These are phyloP conservation scores for Piloderma croceum DNA, from an alignment of 768 basidiomycete species.

Conservation along the genomic window DNA sequence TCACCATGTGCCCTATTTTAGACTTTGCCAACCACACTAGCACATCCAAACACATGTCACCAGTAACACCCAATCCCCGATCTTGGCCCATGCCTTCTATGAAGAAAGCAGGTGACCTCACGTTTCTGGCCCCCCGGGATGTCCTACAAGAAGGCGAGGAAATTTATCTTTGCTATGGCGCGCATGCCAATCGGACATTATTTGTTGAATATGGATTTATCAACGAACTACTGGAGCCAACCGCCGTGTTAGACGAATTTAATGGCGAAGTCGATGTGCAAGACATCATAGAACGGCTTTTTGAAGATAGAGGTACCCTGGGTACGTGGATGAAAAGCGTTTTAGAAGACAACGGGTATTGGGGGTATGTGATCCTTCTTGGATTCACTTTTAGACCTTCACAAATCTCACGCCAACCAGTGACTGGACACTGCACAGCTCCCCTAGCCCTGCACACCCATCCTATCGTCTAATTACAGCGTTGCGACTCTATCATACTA, in stretches of 20 bases:
- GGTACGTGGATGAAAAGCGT: slow-evolving; percentile 47
- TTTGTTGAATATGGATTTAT: slow-evolving; percentile 93
- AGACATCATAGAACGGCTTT: slow-evolving; percentile 43
- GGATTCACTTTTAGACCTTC: slow-evolving; percentile 7
- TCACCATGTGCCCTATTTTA: slow-evolving; percentile 83
- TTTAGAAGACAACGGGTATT: slow-evolving; percentile 66
- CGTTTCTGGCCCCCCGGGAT: slow-evolving; percentile 44
- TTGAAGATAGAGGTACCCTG: slow-evolving; percentile 37
- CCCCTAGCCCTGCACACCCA: slow-evolving; percentile 59
- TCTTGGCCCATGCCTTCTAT: slow-evolving; percentile 33
- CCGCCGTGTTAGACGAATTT: slow-evolving; percentile 20
- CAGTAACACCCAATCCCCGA: slow-evolving; percentile 31
- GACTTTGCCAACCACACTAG: slow-evolving; percentile 85
- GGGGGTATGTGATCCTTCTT: too few relatives aligned
- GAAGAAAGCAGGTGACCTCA: slow-evolving; percentile 40
- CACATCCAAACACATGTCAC: slow-evolving; percentile 37
- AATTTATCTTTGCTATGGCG: slow-evolving; percentile 73
- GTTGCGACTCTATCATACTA: slow-evolving; percentile 58
- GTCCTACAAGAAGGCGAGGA: slow-evolving; percentile 47
- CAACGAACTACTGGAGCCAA: slow-evolving; percentile 28
- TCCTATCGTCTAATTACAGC: slow-evolving; percentile 76
- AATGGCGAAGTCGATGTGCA: slow-evolving; percentile 62
- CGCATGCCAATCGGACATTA: slow-evolving; percentile 69
- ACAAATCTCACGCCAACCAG: slow-evolving; percentile 1
- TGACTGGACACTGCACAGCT: slow-evolving; percentile 69